Base-by-base conservation (phyloP, 495 filamentous ascomycete species). In the Aspergillus kassunensis region DNA sequence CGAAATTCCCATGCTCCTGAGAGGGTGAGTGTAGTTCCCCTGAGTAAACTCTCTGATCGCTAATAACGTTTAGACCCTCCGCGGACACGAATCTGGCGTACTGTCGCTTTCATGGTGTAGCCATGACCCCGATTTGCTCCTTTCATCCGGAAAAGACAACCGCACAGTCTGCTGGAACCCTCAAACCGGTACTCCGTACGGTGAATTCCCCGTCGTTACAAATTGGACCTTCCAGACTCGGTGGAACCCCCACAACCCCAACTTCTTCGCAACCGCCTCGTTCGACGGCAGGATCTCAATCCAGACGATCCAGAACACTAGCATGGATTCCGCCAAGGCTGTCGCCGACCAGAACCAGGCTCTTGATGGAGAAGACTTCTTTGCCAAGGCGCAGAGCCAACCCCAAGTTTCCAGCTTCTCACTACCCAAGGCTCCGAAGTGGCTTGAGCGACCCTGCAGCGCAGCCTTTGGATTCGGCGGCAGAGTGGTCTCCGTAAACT, bases 191-290 rank as follows among this genome's bases (percentile, higher is more conserved):
- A 82, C 89, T 61, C 72, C 78, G 5, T 88, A 89, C 40, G 93
- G 95, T 51, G 91, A 97, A 70, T 96, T 97, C 68, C 90, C 92
- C 11, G 88, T 96, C 56, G 95, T 95, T 49, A 96, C 92, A 31
- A 97, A 97, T 67, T 97, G 95, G 93, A 95, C 91, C 2, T 99
- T 97, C 76, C 84, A 91, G 67, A 96, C 93, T 6, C 82, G 84
- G 57, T 99, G 92, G 82, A 90, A 96, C 67, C 93, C 95, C 16
- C 81, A 87, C 58, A 95, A 97, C 68, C 95, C 93, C 6, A 86
- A 81, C 58, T 79, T 97, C 51, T 85, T 92, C 21, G 93, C 93
- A 6, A 97, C 92, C 9, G 95, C 95, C 15, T 95, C 92, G 3
- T 97, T 97, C 57, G 93, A 97, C 63, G 93, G 95, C 36, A 95